Conservation (phyloP, 345 rosid species). For the Litchi chinensis region DNA sequence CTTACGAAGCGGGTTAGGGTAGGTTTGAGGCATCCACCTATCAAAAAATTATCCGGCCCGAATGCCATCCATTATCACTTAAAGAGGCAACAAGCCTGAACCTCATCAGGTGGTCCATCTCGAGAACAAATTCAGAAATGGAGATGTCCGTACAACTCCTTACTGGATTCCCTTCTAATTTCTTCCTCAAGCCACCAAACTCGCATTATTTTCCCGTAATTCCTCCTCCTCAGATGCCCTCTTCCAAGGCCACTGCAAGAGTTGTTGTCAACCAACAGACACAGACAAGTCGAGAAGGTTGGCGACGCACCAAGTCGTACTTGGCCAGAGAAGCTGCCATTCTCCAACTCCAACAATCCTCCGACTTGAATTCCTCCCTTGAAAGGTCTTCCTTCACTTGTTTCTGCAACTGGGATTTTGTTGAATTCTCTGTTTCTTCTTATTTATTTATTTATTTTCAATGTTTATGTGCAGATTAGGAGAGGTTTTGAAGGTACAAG, state of each 20-base stretch:
- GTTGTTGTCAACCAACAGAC: slow-evolving; percentile 26
- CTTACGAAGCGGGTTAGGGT: too few relatives aligned
- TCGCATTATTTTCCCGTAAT: slow-evolving; percentile 30
- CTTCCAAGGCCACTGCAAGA: slow-evolving; percentile 15
- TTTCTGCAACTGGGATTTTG: too few relatives aligned
- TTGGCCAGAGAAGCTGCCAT: slow-evolving; percentile 68
- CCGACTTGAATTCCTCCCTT: slow-evolving; percentile 60
- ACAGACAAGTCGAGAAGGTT: slow-evolving; percentile 21
- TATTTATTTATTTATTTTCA: background rate
- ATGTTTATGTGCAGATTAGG: slow-evolving; percentile 44
- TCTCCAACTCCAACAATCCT: slow-evolving; percentile 55
- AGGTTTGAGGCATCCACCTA: too few relatives aligned
- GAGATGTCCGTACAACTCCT: slow-evolving; percentile 40
- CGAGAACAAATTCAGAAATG: slow-evolving; percentile 30
- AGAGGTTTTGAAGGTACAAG: slow-evolving; percentile 71
- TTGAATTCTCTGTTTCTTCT: background rate
- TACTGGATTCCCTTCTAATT: slow-evolving; percentile 25
- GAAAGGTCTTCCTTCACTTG: slow-evolving; percentile 40
- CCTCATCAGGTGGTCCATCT: too few relatives aligned
- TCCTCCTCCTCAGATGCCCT: slow-evolving; percentile 27
- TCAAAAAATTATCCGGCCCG: too few relatives aligned
- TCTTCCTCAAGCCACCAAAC: slow-evolving; percentile 21
- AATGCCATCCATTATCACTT: too few relatives aligned
- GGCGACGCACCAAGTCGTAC: slow-evolving; percentile 58
- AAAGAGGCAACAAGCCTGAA: too few relatives aligned